Evolutionary conservation across 805 yeast species (phyloP).

Genomic region (Vanderwaltozyma yarrowii): DNA sequence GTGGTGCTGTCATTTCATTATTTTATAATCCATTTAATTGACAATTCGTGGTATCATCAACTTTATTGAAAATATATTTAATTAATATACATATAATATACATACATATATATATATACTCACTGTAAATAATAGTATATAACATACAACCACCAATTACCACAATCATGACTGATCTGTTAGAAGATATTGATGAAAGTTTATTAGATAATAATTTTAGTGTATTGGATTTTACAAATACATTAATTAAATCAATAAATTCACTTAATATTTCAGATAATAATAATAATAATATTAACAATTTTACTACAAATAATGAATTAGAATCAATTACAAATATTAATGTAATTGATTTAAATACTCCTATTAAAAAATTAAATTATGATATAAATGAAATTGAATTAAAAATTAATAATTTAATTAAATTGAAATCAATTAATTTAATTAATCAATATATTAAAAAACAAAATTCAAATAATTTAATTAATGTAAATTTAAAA

Average conservation of each 20-base stretch:
- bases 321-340: constrained; percentile 10
- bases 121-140: no score
- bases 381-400: constrained; percentile 24
- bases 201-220: constrained; percentile 1
- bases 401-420: constrained; percentile 10
- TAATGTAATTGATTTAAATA: constrained; percentile 18
- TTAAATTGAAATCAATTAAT: constrained; percentile 16
- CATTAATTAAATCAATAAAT: neutral
- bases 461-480: constrained; percentile 4
- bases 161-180: neutral
- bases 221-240: constrained; percentile 1
- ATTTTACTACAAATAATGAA: no score
- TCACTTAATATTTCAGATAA: neutral
- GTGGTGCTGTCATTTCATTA: no score
- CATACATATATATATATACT: no score
- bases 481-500: constrained; percentile 6
- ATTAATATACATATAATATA: no score
- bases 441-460: constrained; percentile 18
- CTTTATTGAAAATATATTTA: no score
- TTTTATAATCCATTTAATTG: no score
- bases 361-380: constrained; percentile 22
- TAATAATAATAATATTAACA: neutral
- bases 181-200: neutral
- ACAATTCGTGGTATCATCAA: no score
- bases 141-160: no score